Conservation (phyloP, 441 rosid genomes). For the Adansonia rubrostipa region DNA sequence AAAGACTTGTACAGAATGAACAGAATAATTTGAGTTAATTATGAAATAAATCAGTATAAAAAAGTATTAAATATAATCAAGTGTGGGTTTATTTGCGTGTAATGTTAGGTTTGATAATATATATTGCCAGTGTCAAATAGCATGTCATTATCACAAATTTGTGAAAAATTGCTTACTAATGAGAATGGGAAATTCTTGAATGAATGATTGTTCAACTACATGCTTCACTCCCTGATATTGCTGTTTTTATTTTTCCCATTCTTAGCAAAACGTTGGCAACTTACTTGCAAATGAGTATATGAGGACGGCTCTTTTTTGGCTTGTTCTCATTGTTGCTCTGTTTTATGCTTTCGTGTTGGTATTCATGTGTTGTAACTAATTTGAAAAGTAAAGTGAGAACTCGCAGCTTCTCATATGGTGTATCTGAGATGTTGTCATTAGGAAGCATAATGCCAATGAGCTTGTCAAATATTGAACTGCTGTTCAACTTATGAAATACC, state of each 20-base stretch:
- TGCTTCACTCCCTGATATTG: not conserved
- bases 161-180: not conserved
- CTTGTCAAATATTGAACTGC: not conserved
- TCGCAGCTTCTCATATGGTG: too few species aligned
- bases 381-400: too few species aligned
- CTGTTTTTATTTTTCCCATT: not conserved
- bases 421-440: not conserved
- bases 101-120: not conserved
- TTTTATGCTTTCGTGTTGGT: not conserved
- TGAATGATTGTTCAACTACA: not conserved
- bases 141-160: not conserved
- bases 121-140: not conserved
- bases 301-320: not conserved
- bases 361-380: not conserved
- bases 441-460: not conserved
- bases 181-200: not conserved
- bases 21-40: not conserved
- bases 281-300: not conserved
- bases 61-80: not conserved
- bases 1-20: not conserved
- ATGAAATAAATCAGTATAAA: not conserved
- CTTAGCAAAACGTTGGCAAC: not conserved
- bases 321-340: not conserved
- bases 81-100: not conserved
- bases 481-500: not conserved